A percentile compares a stretch with the other conserved stretches of the same genome.
Conservation (phyloP, 2,329 filamentous ascomycete species). For the Aspergillus clavatus region DNA sequence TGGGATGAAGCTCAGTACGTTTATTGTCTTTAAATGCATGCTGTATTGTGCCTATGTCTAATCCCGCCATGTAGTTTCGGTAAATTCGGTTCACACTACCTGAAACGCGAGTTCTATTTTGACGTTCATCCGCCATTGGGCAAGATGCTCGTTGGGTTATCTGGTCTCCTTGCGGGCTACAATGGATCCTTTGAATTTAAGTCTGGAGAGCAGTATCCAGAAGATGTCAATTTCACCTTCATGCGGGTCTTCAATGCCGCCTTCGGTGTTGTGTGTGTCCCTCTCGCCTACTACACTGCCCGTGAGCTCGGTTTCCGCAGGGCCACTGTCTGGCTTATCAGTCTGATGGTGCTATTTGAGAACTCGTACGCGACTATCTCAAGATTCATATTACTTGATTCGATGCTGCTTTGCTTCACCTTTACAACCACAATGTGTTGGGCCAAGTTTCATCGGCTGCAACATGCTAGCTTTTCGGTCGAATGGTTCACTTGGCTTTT, state of each 20-base stretch:
- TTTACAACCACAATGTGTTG: constrained; percentile 96
- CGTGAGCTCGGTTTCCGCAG: constrained; percentile 82
- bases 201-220: constrained; percentile 91
- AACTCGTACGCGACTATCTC: constrained; percentile 99
- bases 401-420: constrained; percentile 98
- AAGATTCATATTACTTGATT: constrained; percentile 95
- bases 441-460: constrained; percentile 90
- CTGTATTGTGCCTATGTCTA: constrained; percentile 2
- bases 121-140: constrained; percentile 93
- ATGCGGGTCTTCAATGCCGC: constrained; percentile 97
- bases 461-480: constrained; percentile 75
- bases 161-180: constrained; percentile 93
- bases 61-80: constrained; percentile 35
- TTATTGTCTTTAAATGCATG: background rate
- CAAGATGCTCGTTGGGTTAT: constrained; percentile 97
- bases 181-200: constrained; percentile 99
- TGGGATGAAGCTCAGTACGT: constrained; percentile 70
- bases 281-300: constrained; percentile 91
- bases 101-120: constrained; percentile 99
- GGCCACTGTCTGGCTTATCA: constrained; percentile 89
- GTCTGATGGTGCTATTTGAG: constrained; percentile 95
- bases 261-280: constrained; percentile 88
- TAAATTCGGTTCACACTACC: constrained; percentile 98
- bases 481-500: constrained; percentile 96
- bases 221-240: constrained; percentile 92